Conservation (phyloP, 148 eudicot species). For the Hydrangea macrophylla region DNA sequence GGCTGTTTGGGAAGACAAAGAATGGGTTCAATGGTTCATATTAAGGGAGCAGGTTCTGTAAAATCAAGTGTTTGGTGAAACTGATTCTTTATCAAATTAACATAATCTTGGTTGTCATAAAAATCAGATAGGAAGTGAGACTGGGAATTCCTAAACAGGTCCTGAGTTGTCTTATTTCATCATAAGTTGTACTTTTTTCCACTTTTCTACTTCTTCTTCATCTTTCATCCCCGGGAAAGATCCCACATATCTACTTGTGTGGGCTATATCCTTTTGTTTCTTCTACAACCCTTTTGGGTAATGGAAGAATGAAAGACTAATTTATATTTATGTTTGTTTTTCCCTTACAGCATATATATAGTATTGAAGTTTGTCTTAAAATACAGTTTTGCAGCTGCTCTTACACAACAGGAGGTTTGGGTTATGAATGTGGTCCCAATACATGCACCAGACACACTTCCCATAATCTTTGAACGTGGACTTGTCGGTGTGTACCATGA, state of each 20-base stretch:
- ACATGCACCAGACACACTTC: conserved; percentile 93
- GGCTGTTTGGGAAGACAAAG: too few relatives aligned
- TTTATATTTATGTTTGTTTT: neutral
- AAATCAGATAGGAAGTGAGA: too few relatives aligned
- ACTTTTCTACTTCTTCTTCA: neutral
- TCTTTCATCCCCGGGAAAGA: too few relatives aligned
- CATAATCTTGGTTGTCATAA: too few relatives aligned
- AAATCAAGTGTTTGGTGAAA: too few relatives aligned
- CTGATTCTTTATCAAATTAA: too few relatives aligned
- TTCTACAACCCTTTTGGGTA: neutral
- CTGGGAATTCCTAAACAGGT: too few relatives aligned
- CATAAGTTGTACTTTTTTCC: neutral
- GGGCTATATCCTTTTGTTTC: neutral
- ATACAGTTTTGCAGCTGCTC: conserved; percentile 94
- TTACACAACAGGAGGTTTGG: conserved; percentile 73
- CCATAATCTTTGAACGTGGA: conserved; percentile 88
- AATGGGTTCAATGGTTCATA: too few relatives aligned
- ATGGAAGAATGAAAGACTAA: neutral
- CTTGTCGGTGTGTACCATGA: conserved; percentile 88
- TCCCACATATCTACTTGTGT: too few relatives aligned
- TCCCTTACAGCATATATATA: neutral
- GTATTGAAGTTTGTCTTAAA: conserved; percentile 1
- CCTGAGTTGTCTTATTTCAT: too few relatives aligned
- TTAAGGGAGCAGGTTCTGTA: too few relatives aligned
- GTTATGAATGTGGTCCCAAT: conserved; percentile 95